A percentile compares a stretch with the other conserved stretches of the same genome.
Conservation (phyloP, 495 filamentous ascomycete species). For the Neurospora discreta region DNA sequence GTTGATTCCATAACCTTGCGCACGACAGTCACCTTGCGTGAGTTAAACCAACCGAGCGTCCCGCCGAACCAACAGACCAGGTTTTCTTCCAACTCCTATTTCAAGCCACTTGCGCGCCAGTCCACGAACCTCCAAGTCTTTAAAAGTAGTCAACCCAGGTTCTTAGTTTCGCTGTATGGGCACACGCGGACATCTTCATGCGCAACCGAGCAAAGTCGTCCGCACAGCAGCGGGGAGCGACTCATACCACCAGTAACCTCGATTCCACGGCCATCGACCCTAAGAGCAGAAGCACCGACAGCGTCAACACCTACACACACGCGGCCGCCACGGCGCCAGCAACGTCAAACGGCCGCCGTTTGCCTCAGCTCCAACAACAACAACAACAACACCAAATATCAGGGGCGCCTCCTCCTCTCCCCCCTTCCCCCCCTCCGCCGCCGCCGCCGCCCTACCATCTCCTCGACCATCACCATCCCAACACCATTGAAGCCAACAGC, state of each 20-base stretch:
- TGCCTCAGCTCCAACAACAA: background rate
- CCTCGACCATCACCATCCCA: background rate
- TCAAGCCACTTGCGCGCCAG: background rate
- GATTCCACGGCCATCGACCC: background rate
- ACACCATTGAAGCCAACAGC: background rate
- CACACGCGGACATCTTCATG: constrained; percentile 15
- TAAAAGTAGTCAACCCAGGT: background rate
- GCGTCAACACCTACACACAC: background rate
- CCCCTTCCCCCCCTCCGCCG: background rate
- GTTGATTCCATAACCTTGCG: background rate
- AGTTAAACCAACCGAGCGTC: background rate
- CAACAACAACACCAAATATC: background rate
- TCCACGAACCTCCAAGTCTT: background rate
- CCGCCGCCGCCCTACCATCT: background rate
- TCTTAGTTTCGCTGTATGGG: constrained; percentile 13
- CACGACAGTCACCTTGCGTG: background rate
- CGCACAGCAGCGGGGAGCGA: constrained; percentile 15
- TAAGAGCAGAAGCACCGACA: background rate
- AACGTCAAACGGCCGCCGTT: background rate
- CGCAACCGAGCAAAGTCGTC: constrained; percentile 19
- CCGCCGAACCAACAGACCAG: background rate
- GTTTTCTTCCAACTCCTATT: background rate
- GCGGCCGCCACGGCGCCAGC: background rate
- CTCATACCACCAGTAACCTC: constrained; percentile 1
- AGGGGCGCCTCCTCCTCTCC: background rate